A percentile compares a stretch with the other conserved stretches of the same genome.
These are phyloP conservation scores for Thermochaetoides dissita DNA, from an alignment of 2,329 filamentous ascomycete species.

Conservation along the genomic window DNA sequence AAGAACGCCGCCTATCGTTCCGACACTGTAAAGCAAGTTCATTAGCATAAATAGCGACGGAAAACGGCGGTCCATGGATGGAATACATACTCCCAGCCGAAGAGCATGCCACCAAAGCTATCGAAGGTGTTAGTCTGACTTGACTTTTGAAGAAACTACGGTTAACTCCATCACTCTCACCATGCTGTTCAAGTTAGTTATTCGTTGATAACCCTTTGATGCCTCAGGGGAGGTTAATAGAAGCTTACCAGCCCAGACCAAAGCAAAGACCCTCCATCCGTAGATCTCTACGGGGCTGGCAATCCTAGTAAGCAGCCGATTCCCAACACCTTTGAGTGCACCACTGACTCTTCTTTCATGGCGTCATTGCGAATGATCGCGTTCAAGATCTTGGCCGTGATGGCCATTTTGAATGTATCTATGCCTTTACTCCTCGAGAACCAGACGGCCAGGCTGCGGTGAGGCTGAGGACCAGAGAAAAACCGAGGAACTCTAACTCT, in stretches of 20 bases:
- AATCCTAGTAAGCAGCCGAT: not conserved
- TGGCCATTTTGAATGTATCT: not conserved
- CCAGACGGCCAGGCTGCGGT: no score
- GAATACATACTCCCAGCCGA: constrained; percentile 36
- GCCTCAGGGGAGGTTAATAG: not conserved
- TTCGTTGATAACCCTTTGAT: not conserved
- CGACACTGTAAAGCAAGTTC: not conserved
- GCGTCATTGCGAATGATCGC: not conserved
- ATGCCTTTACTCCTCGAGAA: no score
- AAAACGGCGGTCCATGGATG: constrained; percentile 56
- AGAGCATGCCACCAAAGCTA: constrained; percentile 39
- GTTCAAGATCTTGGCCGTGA: not conserved
- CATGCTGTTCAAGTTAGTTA: not conserved
- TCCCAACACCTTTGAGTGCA: not conserved
- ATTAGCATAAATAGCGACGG: constrained; percentile 23
- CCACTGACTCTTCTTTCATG: not conserved
- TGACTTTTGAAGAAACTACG: not conserved
- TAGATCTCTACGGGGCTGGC: not conserved
- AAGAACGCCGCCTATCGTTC: constrained; percentile 1
- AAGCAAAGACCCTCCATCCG: not conserved
- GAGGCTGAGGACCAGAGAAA: no score
- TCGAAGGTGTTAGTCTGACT: not conserved
- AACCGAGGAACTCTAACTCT: no score
- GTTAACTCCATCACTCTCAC: not conserved
- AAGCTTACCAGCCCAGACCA: not conserved